Evolutionary conservation across 208 protist genomes (phyloP), one percentile per base, ranked within the genome.

Genomic region (Wallacemonas collosoma): DNA sequence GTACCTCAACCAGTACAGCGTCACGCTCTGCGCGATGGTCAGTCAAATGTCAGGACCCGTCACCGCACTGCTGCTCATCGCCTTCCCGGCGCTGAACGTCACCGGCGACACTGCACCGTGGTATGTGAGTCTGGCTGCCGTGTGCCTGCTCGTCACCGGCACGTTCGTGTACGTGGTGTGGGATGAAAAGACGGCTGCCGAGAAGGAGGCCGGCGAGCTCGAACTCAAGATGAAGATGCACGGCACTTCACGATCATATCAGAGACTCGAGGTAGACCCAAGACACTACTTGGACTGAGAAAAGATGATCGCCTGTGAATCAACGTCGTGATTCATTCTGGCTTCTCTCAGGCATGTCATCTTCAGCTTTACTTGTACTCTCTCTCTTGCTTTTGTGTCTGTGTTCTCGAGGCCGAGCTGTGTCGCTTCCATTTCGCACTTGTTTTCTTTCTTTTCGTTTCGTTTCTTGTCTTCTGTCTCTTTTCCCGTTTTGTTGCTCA

Each of bases 11-110:
- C 86, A 87, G 48, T 85, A 83, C 78, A 88, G 81, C 48, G 86
- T 88, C 40, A 91, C 86, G 51, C 76, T 91, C 14, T 88, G 83
- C 57, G 77, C 86, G 44, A 85, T 91, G 83, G 86, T 91, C 47
- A 80, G 72, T 38, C 86, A 91, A 61, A 75, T 91, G 45, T 72
- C 82, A 1, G 81, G 71, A 0, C 86, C 86, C 53, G 67, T 81
- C 64, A 88, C 86, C 6, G 86, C 86, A 14, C 69, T 91, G 17
- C 44, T 88, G 5, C 77, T 91, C 1, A 68, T 91, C 17, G 39
- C 58, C 47, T 72, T 82, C 17, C 86, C 86, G 0, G 35, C 36
- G 36, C 77, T 91, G 55, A 87, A 91, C 80, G 66, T 80, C 14
- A 68, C 71, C 0, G 79, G 70, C 36, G 82, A 90, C 44, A 58